phyloP scores from a whole-genome alignment of 1,284 basidiomycete species.

The Inonotus hispidus region DNA sequence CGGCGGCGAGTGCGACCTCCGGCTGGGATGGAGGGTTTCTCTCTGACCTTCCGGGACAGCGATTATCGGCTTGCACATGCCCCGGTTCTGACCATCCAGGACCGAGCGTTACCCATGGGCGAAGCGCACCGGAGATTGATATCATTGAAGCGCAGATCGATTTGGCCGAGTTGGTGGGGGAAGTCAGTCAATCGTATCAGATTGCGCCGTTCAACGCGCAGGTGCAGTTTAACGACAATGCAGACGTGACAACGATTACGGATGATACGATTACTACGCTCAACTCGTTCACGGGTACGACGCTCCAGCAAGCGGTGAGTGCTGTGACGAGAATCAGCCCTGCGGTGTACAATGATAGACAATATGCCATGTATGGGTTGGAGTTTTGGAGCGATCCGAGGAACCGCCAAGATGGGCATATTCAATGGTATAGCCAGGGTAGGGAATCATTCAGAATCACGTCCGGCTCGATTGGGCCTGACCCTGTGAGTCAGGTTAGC shows the following conservation, averaged over 20 bases:
- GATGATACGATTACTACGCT: conserved; percentile 45
- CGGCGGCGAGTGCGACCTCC: conserved; percentile 46
- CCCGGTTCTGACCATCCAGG: conserved; percentile 60
- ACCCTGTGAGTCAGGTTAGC: conserved; percentile 48
- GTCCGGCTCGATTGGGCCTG: conserved; percentile 52
- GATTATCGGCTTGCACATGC: conserved; percentile 51
- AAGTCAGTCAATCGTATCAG: conserved; percentile 78
- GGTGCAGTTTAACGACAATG: conserved; percentile 55
- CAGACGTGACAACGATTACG: conserved; percentile 49
- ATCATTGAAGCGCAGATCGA: conserved; percentile 57
- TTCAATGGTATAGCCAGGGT: conserved; percentile 68
- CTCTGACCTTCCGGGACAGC: conserved; percentile 52
- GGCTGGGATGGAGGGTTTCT: conserved; percentile 38
- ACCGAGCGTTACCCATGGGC: conserved; percentile 43
- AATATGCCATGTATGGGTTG: conserved; percentile 57
- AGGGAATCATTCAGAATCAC: conserved; percentile 63
- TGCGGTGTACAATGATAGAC: conserved; percentile 46
- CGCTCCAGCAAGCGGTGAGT: conserved; percentile 77
- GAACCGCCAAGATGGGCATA: conserved; percentile 56
- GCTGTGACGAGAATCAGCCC: conserved; percentile 53
- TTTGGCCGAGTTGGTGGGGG: conserved; percentile 33
- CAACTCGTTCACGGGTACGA: conserved; percentile 74
- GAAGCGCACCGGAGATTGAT: conserved; percentile 63
- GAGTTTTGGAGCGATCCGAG: conserved; percentile 72
- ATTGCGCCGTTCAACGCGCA: conserved; percentile 73